A percentile compares a stretch with the other conserved stretches of the same genome.
Conservation (phyloP, 2,329 filamentous ascomycete species). For the Fusarium subglutinans region DNA sequence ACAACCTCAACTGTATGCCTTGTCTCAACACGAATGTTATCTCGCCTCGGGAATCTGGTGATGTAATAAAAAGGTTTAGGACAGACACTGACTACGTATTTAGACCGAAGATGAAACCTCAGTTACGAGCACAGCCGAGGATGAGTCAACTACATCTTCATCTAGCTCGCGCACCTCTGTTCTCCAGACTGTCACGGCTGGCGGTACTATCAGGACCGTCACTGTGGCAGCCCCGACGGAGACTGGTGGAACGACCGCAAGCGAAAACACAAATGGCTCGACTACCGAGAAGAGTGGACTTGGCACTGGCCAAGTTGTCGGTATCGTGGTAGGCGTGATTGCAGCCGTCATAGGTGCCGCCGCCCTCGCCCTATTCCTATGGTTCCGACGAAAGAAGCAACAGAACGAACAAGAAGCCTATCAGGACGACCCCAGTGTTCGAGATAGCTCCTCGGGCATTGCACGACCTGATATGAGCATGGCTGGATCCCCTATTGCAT, state of each 20-base stretch:
- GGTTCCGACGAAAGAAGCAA: conserved; percentile 57
- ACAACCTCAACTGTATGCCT: conserved; percentile 53
- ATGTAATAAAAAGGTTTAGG: conserved; percentile 20
- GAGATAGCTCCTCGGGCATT: conserved; percentile 62
- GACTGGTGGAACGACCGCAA: conserved; percentile 30
- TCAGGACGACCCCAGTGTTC: conserved; percentile 56
- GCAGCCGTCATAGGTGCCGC: conserved; percentile 53
- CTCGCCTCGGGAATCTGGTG: conserved; percentile 27
- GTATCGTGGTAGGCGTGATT: conserved; percentile 63
- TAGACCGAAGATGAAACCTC: conserved; percentile 34
- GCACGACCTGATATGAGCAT: conserved; percentile 55
- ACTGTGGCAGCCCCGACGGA: conserved; percentile 59
- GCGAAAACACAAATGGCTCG: conserved; percentile 26
- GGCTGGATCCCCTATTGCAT: conserved; percentile 45
- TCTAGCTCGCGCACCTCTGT: conserved; percentile 40
- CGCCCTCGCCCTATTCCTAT: conserved; percentile 53
- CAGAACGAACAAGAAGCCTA: conserved; percentile 54
- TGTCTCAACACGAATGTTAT: conserved; percentile 30
- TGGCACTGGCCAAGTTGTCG: conserved; percentile 59
- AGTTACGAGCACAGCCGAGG: conserved; percentile 13
- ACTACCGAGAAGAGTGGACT: conserved; percentile 44
- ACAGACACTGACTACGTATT: conserved; percentile 26
- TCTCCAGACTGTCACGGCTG: conserved; percentile 64
- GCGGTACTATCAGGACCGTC: conserved; percentile 63
- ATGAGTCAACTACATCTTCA: conserved; percentile 36